These are phyloP conservation scores for Mycena galopus DNA, from an alignment of 768 basidiomycete species.

Conservation along the genomic window DNA sequence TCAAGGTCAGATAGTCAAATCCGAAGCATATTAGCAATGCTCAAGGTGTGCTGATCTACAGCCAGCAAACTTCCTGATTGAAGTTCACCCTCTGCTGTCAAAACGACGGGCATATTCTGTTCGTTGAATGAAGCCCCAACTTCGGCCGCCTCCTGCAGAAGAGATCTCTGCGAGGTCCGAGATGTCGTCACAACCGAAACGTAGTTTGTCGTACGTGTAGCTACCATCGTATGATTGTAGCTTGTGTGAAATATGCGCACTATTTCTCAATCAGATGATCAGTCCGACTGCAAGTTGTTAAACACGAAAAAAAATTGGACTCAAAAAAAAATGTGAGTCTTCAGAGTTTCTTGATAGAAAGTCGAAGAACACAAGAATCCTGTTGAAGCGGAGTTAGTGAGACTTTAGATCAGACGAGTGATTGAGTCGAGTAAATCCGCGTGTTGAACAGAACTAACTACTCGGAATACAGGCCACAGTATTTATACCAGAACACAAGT, in stretches of 20 bases:
- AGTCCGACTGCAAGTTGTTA: slow-evolving; percentile 25
- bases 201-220: slow-evolving; percentile 5
- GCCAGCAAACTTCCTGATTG: neutral
- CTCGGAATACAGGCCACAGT: no score
- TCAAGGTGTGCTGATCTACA: slow-evolving; percentile 9
- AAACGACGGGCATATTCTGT: neutral
- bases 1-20: slow-evolving; percentile 5
- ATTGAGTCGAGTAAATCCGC: no score
- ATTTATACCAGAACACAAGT: no score
- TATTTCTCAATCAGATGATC: slow-evolving; percentile 26
- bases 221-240: slow-evolving; percentile 14
- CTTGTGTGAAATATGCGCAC: neutral
- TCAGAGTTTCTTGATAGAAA: no score
- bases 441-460: no score
- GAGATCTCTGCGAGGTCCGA: slow-evolving; percentile 18
- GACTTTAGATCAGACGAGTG: no score
- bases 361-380: no score
- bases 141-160: slow-evolving; percentile 20
- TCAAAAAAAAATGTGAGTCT: slow-evolving; percentile 25
- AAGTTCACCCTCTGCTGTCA: slow-evolving; percentile 23
- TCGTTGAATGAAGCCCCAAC: slow-evolving; percentile 10
- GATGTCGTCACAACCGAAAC: slow-evolving; percentile 4
- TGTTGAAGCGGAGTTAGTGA: no score
- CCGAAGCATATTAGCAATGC: slow-evolving; percentile 7
- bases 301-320: slow-evolving; percentile 27